Conservation (phyloP, 2,329 filamentous ascomycete species). For the Chalara sp. region DNA sequence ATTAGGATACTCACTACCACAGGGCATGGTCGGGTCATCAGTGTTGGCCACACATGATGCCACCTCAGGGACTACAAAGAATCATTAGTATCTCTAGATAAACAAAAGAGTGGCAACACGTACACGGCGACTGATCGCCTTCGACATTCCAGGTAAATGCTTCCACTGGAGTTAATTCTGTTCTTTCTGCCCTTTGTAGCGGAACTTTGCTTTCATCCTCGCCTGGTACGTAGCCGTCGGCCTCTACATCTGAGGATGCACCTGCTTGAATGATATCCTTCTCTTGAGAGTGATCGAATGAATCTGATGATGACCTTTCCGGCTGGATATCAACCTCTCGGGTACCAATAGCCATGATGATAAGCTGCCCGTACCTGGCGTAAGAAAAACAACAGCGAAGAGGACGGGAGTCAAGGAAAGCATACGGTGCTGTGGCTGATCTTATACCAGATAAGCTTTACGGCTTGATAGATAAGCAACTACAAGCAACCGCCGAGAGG, state of each 20-base stretch:
- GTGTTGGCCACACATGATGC: constrained; percentile 31
- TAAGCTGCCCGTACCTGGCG: too few species aligned
- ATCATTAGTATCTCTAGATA: constrained; percentile 2
- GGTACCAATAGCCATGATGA: too few species aligned
- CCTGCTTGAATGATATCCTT: background rate
- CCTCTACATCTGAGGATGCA: background rate
- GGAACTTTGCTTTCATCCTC: background rate
- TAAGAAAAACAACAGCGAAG: too few species aligned
- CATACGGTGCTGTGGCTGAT: too few species aligned
- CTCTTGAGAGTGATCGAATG: background rate
- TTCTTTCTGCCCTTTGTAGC: constrained; percentile 18
- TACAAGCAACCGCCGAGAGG: too few species aligned
- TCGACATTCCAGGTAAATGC: constrained; percentile 32
- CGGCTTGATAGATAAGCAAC: too few species aligned
- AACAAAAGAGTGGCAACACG: constrained; percentile 1
- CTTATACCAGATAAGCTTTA: too few species aligned
- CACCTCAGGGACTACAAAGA: constrained; percentile 28
- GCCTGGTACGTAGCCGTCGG: background rate
- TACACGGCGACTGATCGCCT: constrained; percentile 31
- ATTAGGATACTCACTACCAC: background rate
- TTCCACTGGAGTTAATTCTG: constrained; percentile 28
- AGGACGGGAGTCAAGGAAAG: too few species aligned
- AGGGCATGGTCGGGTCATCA: constrained; percentile 5
- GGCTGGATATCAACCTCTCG: background rate
- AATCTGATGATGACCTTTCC: background rate